Evolutionary conservation across 352 stramenopile species (phyloP).

Genomic region (Phytopythium montanum): DNA sequence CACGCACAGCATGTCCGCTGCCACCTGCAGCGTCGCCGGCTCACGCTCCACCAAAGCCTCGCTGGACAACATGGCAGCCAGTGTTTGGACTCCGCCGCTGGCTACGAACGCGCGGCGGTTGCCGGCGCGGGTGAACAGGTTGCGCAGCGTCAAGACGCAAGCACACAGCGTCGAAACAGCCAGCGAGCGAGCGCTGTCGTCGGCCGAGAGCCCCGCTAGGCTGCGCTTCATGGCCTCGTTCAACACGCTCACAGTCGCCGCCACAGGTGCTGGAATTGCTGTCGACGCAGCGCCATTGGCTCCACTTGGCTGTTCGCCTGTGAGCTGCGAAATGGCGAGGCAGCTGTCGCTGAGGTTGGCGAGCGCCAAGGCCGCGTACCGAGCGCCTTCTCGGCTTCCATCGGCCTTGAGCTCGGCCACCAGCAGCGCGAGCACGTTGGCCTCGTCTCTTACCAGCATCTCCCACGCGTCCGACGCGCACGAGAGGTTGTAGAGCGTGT

Average conservation of each 20-base stretch:
- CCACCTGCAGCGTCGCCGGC: slow-evolving; percentile 37
- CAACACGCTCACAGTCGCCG: slow-evolving; percentile 40
- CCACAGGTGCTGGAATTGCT: neutral
- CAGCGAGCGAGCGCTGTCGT: slow-evolving; percentile 8
- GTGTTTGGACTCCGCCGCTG: slow-evolving; percentile 55
- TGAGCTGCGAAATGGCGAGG: slow-evolving; percentile 62
- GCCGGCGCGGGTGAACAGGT: slow-evolving; percentile 50
- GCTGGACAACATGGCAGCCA: slow-evolving; percentile 52
- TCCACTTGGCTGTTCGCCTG: slow-evolving; percentile 20
- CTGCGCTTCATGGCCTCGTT: slow-evolving; percentile 70
- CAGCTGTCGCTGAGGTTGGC: slow-evolving; percentile 56
- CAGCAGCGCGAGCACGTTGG: slow-evolving; percentile 63
- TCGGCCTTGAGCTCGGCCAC: slow-evolving; percentile 63
- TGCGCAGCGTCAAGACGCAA: slow-evolving; percentile 70
- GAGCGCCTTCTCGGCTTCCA: slow-evolving; percentile 47
- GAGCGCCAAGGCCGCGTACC: slow-evolving; percentile 60
- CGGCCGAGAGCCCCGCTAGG: slow-evolving; percentile 18
- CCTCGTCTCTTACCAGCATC: slow-evolving; percentile 63
- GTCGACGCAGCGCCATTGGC: neutral
- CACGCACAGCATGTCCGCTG: slow-evolving; percentile 65
- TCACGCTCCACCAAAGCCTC: slow-evolving; percentile 42
- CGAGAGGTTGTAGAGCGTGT: slow-evolving; percentile 81
- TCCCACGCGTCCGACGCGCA: slow-evolving; percentile 40
- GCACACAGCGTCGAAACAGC: slow-evolving; percentile 29
- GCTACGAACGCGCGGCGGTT: slow-evolving; percentile 69